phyloP scores from a whole-genome alignment of 2,329 filamentous ascomycete genomes.

The Teratosphaeria gauchensis region DNA sequence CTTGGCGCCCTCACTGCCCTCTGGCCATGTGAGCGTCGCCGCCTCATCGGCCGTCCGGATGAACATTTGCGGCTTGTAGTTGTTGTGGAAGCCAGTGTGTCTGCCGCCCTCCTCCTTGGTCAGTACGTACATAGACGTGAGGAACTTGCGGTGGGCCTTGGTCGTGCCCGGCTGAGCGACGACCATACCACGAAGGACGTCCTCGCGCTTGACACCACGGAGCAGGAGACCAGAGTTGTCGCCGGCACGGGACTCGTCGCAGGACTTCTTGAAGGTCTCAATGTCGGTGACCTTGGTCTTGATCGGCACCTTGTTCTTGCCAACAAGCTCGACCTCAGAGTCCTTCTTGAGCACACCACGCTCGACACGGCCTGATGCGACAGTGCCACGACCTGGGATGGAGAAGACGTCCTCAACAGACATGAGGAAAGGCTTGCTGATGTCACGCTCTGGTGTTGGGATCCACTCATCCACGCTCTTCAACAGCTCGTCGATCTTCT shows the following conservation, averaged over 20 bases:
- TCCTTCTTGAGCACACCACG: constrained; percentile 91
- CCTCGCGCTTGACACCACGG: constrained; percentile 91
- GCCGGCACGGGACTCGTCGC: constrained; percentile 88
- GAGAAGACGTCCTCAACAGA: constrained; percentile 66
- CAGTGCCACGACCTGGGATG: constrained; percentile 76
- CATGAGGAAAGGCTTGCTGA: constrained; percentile 99
- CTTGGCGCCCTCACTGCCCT: constrained; percentile 60
- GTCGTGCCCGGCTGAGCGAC: constrained; percentile 71
- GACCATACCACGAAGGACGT: constrained; percentile 91
- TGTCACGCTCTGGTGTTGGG: constrained; percentile 83
- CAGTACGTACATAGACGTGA: constrained; percentile 92
- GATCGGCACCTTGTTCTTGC: constrained; percentile 70
- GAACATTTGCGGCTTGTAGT: constrained; percentile 96
- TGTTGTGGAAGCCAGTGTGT: constrained; percentile 88
- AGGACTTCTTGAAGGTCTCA: constrained; percentile 99
- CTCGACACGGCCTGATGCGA: constrained; percentile 94
- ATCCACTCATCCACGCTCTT: constrained; percentile 91
- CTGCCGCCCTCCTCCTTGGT: constrained; percentile 97
- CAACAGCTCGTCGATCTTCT: constrained; percentile 88
- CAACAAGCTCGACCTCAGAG: constrained; percentile 86
- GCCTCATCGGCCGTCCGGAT: constrained; percentile 77
- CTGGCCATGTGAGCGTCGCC: constrained; percentile 75
- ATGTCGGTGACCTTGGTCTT: constrained; percentile 99
- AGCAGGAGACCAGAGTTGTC: constrained; percentile 97
- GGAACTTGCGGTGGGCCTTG: constrained; percentile 84